Base-by-base conservation (phyloP, 129 eudicot species). In the Flaveria robusta region DNA sequence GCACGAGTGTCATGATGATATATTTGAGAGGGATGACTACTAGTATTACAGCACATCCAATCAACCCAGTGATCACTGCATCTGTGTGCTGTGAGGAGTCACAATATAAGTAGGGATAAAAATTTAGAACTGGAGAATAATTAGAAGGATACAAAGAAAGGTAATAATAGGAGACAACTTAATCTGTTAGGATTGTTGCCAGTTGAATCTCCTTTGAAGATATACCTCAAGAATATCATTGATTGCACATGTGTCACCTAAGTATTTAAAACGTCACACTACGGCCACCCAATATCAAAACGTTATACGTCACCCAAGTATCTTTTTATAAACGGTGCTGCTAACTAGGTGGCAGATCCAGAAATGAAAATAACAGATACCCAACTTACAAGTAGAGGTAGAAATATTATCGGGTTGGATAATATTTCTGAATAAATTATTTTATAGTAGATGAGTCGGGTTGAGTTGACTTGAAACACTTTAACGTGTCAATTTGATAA, bases 21-120 rank as follows among this genome's bases (percentile, higher is more conserved):
- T 68, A 86, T 86, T 88, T 93, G 72, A 93, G 85, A 8, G 98
- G 98, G 18, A 93, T 50, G 68, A 90, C 66, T 5, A 72, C 81
- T 11, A 93, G 65, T 23, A 90, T 13, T 18, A 81, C 20, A 19
- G 96, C 90, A 45, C 77, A 19, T 24, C 81, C 79, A 20, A 70
- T 68, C 84, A 85, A 74, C 2, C 62, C 76, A 16, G 73, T 69
- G 80, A 90, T 86, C 73, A 88, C 96, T 26, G 49, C 66, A 23
- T 88, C 81, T 19, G 98, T 81, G 75, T 90, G 98, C 98, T 93
- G 89, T 77, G 74, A 9, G 1, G 4, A 49, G 29, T 14, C 41
- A 51, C 7, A 5, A 34, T 46, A n/a, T 2, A 63, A 13, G 59
- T 64, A 18, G 2, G 55, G 41, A 73, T 56, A 7, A 4, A 70